These are phyloP conservation scores for Saturnispora mendoncae DNA, from an alignment of 805 yeast species.

Conservation along the genomic window DNA sequence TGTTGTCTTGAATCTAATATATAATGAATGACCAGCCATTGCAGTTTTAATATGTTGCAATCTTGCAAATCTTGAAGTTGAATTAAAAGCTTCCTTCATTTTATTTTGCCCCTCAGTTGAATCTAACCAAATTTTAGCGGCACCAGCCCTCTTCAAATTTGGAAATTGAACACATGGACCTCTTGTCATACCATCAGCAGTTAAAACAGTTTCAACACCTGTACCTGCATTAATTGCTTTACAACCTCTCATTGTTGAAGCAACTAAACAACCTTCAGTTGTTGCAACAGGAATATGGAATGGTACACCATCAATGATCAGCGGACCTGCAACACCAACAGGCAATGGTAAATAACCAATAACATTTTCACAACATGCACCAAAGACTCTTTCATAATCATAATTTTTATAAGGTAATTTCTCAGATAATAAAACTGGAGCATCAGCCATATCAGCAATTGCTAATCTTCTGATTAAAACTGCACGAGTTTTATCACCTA, in stretches of 20 bases:
- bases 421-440: constrained; percentile 65
- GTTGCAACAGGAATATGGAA: constrained; percentile 98
- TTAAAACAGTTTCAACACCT: constrained; percentile 85
- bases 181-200: constrained; percentile 98
- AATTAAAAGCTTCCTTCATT: constrained; percentile 84
- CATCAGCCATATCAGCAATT: constrained; percentile 74
- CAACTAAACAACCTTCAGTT: constrained; percentile 97
- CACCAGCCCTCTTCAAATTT: constrained; percentile 77
- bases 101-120: constrained; percentile 84
- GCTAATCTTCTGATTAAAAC: constrained; percentile 88
- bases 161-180: constrained; percentile 97
- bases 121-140: constrained; percentile 91
- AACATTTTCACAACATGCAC: constrained; percentile 98
- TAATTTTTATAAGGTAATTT: constrained; percentile 74
- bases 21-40: constrained; percentile 83
- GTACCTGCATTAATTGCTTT: constrained; percentile 97
- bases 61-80: constrained; percentile 96
- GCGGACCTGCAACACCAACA: constrained; percentile 96
- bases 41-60: constrained; percentile 87
- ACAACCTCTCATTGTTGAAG: constrained; percentile 98
- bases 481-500: constrained; percentile 84
- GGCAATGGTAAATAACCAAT: constrained; percentile 96
- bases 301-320: constrained; percentile 80
- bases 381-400: constrained; percentile 92
- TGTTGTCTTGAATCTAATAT: constrained; percentile 91